phyloP scores from a whole-genome alignment of 129 eudicot species.

The Flaveria robusta region DNA sequence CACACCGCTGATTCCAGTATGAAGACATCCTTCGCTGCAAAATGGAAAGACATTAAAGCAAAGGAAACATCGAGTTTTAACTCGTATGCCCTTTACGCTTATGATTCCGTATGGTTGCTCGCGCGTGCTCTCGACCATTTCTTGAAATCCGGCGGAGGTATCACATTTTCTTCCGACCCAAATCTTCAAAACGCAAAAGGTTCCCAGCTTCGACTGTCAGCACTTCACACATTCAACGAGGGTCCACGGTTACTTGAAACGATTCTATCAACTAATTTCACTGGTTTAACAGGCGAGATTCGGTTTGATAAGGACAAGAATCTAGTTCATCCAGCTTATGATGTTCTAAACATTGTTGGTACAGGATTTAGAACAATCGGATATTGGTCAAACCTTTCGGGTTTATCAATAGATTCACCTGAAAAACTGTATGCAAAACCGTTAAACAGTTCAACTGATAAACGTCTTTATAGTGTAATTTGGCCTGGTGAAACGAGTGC shows the following conservation, averaged over 20 bases:
- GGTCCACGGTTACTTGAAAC: slow-evolving; percentile 57
- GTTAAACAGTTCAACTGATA: slow-evolving; percentile 45
- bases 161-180: slow-evolving; percentile 66
- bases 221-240: slow-evolving; percentile 60
- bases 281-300: slow-evolving; percentile 69
- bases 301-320: slow-evolving; percentile 73
- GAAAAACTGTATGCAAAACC: slow-evolving; percentile 57
- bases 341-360: slow-evolving; percentile 75
- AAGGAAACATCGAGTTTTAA: slow-evolving; percentile 51
- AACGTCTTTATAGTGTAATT: slow-evolving; percentile 62
- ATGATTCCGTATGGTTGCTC: slow-evolving; percentile 81
- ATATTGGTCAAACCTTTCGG: slow-evolving; percentile 85
- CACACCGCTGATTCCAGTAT: slow-evolving; percentile 59
- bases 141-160: slow-evolving; percentile 44
- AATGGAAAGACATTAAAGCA: slow-evolving; percentile 55
- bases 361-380: slow-evolving; percentile 67
- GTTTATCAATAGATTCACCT: slow-evolving; percentile 63
- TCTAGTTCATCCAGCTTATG: slow-evolving; percentile 66
- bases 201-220: slow-evolving; percentile 48
- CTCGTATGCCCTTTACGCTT: slow-evolving; percentile 82
- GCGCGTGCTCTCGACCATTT: slow-evolving; percentile 72
- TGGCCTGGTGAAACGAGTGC: slow-evolving; percentile 88
- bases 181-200: slow-evolving; percentile 48
- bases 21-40: slow-evolving; percentile 41
- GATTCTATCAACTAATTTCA: slow-evolving; percentile 57